These are phyloP conservation scores for Decorospora gaudefroyi DNA, from an alignment of 2,329 filamentous ascomycete species.

Conservation along the genomic window DNA sequence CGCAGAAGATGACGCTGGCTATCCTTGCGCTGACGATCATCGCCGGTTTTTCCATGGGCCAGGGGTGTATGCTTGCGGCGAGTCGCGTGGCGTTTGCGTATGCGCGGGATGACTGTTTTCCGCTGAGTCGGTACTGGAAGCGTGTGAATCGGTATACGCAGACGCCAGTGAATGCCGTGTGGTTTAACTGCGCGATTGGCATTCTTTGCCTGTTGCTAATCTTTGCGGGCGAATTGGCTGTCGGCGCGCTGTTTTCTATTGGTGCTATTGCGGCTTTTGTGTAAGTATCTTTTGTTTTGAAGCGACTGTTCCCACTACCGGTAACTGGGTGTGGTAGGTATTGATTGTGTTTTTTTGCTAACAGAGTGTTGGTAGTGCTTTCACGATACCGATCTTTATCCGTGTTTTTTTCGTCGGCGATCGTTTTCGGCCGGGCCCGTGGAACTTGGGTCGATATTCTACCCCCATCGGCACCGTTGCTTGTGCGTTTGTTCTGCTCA, in stretches of 20 bases:
- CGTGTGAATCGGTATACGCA: slow-evolving; percentile 63
- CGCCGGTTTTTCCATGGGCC: slow-evolving; percentile 72
- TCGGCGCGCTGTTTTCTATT: slow-evolving; percentile 71
- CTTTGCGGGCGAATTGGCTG: slow-evolving; percentile 65
- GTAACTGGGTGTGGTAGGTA: too few species aligned
- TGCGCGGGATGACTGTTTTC: slow-evolving; percentile 72
- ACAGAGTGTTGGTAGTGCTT: slow-evolving; percentile 45
- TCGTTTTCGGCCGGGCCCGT: slow-evolving; percentile 68
- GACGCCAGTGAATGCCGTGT: slow-evolving; percentile 72
- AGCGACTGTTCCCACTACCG: too few species aligned
- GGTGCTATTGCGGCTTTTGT: slow-evolving; percentile 71
- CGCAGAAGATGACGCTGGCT: slow-evolving; percentile 63
- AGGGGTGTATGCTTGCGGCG: slow-evolving; percentile 71
- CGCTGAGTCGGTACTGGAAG: slow-evolving; percentile 62
- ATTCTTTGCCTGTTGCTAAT: slow-evolving; percentile 66
- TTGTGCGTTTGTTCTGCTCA: slow-evolving; percentile 64
- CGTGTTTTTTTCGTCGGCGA: slow-evolving; percentile 64
- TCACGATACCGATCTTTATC: slow-evolving; percentile 63
- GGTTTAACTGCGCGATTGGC: slow-evolving; percentile 66
- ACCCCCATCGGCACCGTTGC: slow-evolving; percentile 62
- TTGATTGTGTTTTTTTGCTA: too few species aligned
- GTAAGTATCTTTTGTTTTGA: slow-evolving; percentile 25
- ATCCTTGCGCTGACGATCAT: slow-evolving; percentile 69
- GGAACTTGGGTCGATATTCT: slow-evolving; percentile 67
- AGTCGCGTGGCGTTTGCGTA: slow-evolving; percentile 74